phyloP scores from a whole-genome alignment of 129 eudicot species.

The Ambrosia trifida region DNA sequence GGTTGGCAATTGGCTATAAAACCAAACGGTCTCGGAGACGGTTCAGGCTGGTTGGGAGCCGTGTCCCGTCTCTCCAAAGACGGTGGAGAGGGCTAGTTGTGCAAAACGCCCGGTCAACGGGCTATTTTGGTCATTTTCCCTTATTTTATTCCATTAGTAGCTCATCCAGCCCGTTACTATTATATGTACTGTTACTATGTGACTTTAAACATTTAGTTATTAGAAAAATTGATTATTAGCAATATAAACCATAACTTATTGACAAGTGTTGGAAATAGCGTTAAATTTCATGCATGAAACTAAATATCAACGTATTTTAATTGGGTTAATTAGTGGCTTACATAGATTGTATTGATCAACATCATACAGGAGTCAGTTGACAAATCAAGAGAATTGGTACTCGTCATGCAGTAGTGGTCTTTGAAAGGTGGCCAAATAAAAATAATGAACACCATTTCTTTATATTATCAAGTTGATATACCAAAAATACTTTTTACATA shows the following conservation, averaged over 20 bases:
- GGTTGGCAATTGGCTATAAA: too few relatives aligned
- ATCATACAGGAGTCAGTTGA: constrained; percentile 3
- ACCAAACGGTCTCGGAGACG: too few relatives aligned
- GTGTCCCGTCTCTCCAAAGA: too few relatives aligned
- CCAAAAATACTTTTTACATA: not conserved
- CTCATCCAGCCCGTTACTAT: not conserved
- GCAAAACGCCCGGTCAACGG: too few relatives aligned
- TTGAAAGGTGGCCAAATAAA: constrained; percentile 21
- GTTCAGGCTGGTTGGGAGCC: too few relatives aligned
- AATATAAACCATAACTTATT: not conserved
- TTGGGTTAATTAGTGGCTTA: not conserved
- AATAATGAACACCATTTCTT: not conserved
- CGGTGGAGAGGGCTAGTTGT: too few relatives aligned
- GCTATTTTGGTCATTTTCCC: too few relatives aligned
- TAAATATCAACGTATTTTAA: not conserved
- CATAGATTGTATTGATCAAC: not conserved
- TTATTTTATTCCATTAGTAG: not conserved
- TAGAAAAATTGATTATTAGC: not conserved
- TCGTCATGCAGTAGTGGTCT: constrained; percentile 18
- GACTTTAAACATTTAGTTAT: not conserved
- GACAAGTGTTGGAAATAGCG: not conserved
- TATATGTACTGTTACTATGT: not conserved
- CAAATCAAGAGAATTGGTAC: constrained; percentile 11
- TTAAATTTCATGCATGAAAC: not conserved
- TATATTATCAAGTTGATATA: not conserved